phyloP scores from a whole-genome alignment of 371 early-diverging fungal genomes.

The Mortierella sp. region DNA sequence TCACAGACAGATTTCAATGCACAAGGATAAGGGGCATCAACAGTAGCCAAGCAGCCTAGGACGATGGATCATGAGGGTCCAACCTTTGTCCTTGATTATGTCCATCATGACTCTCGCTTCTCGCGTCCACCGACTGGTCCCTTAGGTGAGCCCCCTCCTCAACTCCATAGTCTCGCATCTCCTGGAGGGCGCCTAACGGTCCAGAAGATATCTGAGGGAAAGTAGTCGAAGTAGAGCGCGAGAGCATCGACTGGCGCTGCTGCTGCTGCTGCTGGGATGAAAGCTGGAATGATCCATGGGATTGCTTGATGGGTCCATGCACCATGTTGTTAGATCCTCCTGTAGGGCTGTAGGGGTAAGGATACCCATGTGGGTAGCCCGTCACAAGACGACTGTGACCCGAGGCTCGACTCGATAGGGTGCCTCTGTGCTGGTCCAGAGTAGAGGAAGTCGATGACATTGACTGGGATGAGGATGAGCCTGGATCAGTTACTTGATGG shows the following conservation, averaged over 20 bases:
- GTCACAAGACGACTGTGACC: conserved; percentile 14
- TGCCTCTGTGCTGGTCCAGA: not conserved
- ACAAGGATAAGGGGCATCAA: not conserved
- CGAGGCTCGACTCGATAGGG: not conserved
- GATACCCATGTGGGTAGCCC: conserved; percentile 15
- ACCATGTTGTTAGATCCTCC: not conserved
- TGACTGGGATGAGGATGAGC: not conserved
- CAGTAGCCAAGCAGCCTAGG: not conserved
- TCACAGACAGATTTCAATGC: not conserved
- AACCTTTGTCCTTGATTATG: not conserved
- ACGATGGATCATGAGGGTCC: not conserved
- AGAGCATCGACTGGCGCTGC: not conserved
- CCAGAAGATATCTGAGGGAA: not conserved
- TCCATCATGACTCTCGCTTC: not conserved
- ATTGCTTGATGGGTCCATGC: not conserved
- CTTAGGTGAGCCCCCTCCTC: not conserved
- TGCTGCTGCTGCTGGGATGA: not conserved
- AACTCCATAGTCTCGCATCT: not conserved
- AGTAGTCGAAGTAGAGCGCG: not conserved
- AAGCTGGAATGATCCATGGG: not conserved
- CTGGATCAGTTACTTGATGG: not conserved
- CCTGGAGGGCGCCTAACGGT: not conserved
- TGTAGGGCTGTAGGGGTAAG: not conserved
- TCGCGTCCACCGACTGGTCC: not conserved
- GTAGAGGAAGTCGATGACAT: not conserved